A percentile compares a stretch with the other conserved stretches of the same genome.
Evolutionary conservation across 805 yeast genomes (phyloP).

Genomic region (Candida orba): DNA sequence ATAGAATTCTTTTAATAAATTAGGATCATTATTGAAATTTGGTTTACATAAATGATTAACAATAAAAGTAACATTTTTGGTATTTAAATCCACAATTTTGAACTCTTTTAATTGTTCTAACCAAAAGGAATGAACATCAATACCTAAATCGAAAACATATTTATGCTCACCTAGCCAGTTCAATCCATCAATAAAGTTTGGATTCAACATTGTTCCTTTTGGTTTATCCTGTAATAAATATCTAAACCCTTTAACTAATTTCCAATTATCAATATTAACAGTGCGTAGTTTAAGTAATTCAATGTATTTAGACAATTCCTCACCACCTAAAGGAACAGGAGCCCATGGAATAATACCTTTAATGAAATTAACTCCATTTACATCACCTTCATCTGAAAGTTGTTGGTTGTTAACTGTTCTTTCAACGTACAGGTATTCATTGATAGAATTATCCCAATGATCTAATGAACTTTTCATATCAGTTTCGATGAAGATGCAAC

Average conservation of each 20-base stretch:
- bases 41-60: constrained; percentile 41
- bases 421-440: constrained; percentile 11
- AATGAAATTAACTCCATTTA: constrained; percentile 2
- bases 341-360: constrained; percentile 39
- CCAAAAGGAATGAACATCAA: constrained; percentile 33
- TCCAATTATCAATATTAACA: constrained; percentile 6
- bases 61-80: constrained; percentile 26
- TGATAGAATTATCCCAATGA: constrained; percentile 11
- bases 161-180: constrained; percentile 27
- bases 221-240: constrained; percentile 39
- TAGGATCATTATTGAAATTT: constrained; percentile 14
- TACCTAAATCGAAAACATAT: constrained; percentile 36
- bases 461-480: constrained; percentile 11
- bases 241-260: constrained; percentile 33
- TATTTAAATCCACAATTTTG: constrained; percentile 20
- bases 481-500: constrained; percentile 14
- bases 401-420: constrained; percentile 6
- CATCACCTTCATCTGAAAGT: constrained; percentile 4
- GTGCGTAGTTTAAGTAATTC: constrained; percentile 15
- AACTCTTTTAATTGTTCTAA: constrained; percentile 35
- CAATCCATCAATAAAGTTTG: constrained; percentile 26
- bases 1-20: constrained; percentile 19
- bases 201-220: constrained; percentile 25
- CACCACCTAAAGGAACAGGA: constrained; percentile 31
- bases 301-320: constrained; percentile 12